A percentile compares a stretch with the other conserved stretches of the same genome.
Conservation (phyloP, 2,329 filamentous ascomycete genomes). For the Corynespora cassiicola region DNA sequence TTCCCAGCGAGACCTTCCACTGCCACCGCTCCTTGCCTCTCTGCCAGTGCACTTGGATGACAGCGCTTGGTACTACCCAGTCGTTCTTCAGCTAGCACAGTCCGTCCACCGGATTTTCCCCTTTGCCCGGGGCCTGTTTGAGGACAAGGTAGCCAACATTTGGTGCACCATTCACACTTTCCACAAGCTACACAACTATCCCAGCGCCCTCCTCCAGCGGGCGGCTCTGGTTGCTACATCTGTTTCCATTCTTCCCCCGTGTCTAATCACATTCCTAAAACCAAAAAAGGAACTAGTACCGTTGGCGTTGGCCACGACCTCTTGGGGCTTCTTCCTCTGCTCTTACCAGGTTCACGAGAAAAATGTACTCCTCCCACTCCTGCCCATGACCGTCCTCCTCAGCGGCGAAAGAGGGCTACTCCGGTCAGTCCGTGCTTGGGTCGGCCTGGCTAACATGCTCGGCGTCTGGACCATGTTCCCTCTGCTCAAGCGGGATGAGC, state of each 20-base stretch:
- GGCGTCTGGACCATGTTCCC: slow-evolving; percentile 95
- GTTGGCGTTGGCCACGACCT: slow-evolving; percentile 79
- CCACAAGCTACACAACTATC: slow-evolving; percentile 82
- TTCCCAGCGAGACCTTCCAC: slow-evolving; percentile 62
- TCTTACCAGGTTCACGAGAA: slow-evolving; percentile 99
- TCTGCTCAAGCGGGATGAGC: slow-evolving; percentile 81
- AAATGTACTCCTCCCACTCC: slow-evolving; percentile 87
- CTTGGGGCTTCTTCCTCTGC: slow-evolving; percentile 98
- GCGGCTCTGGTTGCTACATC: slow-evolving; percentile 78
- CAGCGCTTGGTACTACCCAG: slow-evolving; percentile 73
- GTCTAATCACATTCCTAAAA: slow-evolving; percentile 77
- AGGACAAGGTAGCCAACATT: slow-evolving; percentile 98
- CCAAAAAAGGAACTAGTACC: slow-evolving; percentile 81
- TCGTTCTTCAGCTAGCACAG: slow-evolving; percentile 80
- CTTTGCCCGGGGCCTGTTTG: slow-evolving; percentile 93
- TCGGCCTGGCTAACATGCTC: slow-evolving; percentile 92
- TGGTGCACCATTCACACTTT: slow-evolving; percentile 94
- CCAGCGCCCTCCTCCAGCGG: slow-evolving; percentile 74
- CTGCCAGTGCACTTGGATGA: slow-evolving; percentile 64
- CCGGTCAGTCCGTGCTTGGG: slow-evolving; percentile 82
- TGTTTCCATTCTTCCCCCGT: slow-evolving; percentile 78
- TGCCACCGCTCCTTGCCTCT: slow-evolving; percentile 69
- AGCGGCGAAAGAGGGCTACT: slow-evolving; percentile 79
- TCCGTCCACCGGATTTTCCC: slow-evolving; percentile 93
- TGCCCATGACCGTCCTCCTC: slow-evolving; percentile 91